These are phyloP conservation scores for Geoglossum cookeanum DNA, from an alignment of 2,329 filamentous ascomycete genomes.

Conservation along the genomic window DNA sequence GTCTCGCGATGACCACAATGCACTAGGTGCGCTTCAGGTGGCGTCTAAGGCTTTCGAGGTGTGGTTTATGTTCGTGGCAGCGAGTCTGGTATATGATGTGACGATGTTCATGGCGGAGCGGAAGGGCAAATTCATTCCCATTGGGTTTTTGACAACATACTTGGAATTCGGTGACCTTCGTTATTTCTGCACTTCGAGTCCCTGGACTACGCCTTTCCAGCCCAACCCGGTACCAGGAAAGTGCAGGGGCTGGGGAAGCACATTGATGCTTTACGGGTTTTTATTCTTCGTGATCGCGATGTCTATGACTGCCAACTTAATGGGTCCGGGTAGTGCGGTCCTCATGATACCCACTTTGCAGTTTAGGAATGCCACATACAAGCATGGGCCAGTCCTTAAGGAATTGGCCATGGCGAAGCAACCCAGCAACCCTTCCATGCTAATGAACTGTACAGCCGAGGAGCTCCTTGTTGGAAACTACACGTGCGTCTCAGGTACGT, in stretches of 20 bases:
- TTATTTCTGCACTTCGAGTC: not conserved
- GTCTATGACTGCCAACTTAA: not conserved
- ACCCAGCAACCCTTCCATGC: not conserved
- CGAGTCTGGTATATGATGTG: not conserved
- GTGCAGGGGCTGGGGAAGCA: not conserved
- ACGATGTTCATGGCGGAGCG: not conserved
- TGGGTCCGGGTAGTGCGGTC: not conserved
- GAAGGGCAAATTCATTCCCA: not conserved
- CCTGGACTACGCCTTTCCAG: not conserved
- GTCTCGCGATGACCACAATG: not conserved
- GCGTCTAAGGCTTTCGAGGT: not conserved
- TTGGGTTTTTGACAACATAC: not conserved
- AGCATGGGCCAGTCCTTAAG: not conserved
- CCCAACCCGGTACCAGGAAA: not conserved
- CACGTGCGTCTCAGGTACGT: not conserved
- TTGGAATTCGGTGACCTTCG: not conserved
- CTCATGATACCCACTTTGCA: not conserved
- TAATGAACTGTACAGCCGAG: not conserved
- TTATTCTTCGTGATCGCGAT: not conserved
- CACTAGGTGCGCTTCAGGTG: not conserved
- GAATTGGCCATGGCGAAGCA: not conserved
- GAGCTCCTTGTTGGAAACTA: not conserved
- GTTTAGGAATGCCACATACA: not conserved
- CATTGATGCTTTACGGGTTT: not conserved
- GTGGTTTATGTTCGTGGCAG: not conserved